Conservation (phyloP, 768 basidiomycete genomes). For the Suillus weaverae region DNA sequence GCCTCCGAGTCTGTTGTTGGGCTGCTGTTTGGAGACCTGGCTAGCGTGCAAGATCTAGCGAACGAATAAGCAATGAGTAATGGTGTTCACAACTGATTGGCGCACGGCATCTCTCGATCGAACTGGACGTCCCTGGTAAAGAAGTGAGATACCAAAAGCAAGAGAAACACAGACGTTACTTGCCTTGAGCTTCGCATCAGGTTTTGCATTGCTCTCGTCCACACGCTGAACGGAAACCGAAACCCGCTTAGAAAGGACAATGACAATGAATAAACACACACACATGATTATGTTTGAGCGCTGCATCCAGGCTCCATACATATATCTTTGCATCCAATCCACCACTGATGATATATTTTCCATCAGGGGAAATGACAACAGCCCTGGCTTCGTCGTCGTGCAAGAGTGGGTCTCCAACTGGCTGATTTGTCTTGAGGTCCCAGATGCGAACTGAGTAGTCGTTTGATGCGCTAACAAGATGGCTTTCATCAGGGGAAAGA, state of each 20-base stretch:
- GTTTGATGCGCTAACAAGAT: not conserved
- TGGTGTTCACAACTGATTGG: not conserved
- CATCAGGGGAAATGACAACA: slow-evolving; percentile 59
- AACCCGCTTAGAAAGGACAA: not conserved
- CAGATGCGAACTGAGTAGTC: not conserved
- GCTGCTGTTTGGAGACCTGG: not conserved
- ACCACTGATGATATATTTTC: too few relatives aligned
- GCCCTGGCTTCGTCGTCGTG: slow-evolving; percentile 81
- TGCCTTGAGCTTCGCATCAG: not conserved
- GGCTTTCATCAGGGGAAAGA: not conserved
- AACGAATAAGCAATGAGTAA: not conserved
- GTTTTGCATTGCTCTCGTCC: not conserved
- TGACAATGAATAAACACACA: not conserved
- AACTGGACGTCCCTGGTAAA: not conserved
- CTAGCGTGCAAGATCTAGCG: not conserved
- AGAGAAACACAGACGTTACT: not conserved
- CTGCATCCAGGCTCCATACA: too few relatives aligned
- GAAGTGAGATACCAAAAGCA: not conserved
- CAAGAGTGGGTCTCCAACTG: slow-evolving; percentile 45
- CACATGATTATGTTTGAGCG: not conserved
- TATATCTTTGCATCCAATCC: too few relatives aligned
- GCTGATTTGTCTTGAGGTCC: not conserved
- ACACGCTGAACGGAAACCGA: not conserved
- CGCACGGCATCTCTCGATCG: not conserved
- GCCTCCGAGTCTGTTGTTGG: not conserved